Conservation (phyloP, 306 rosid species). For the Casuarina cunninghamiana region DNA sequence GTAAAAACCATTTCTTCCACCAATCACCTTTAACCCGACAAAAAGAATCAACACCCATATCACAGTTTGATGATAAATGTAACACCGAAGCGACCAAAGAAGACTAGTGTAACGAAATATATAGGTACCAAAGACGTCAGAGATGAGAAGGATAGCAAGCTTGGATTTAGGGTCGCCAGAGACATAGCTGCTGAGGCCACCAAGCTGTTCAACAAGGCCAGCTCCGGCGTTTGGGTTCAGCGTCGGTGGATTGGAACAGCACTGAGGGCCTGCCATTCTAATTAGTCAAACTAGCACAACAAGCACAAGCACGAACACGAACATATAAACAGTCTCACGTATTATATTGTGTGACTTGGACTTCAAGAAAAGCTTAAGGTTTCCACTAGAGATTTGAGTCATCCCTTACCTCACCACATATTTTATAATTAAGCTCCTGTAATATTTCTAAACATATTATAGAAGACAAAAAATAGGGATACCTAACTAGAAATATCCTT, state of each 20-base stretch:
- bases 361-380: too few species aligned
- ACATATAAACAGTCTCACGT: too few species aligned
- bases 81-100: neutral
- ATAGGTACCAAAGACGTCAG: constrained; percentile 53
- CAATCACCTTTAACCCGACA: neutral
- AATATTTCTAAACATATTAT: too few species aligned
- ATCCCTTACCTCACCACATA: too few species aligned
- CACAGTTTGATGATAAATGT: neutral
- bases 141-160: constrained; percentile 47
- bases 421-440: too few species aligned
- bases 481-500: too few species aligned
- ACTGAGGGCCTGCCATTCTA: constrained; percentile 56
- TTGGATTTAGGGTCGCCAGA: constrained; percentile 58
- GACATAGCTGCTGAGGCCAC: constrained; percentile 44
- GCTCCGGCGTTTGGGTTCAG: constrained; percentile 50
- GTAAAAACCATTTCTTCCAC: too few species aligned
- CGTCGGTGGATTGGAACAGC: constrained; percentile 72
- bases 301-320: too few species aligned
- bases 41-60: neutral
- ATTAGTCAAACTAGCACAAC: too few species aligned
- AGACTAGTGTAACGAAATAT: neutral
- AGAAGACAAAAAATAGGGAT: too few species aligned
- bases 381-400: too few species aligned
- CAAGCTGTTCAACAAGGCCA: constrained; percentile 55
- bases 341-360: too few species aligned